phyloP scores from a whole-genome alignment of 1,139 yeast genomes.

The Taphrina wiesneri region DNA sequence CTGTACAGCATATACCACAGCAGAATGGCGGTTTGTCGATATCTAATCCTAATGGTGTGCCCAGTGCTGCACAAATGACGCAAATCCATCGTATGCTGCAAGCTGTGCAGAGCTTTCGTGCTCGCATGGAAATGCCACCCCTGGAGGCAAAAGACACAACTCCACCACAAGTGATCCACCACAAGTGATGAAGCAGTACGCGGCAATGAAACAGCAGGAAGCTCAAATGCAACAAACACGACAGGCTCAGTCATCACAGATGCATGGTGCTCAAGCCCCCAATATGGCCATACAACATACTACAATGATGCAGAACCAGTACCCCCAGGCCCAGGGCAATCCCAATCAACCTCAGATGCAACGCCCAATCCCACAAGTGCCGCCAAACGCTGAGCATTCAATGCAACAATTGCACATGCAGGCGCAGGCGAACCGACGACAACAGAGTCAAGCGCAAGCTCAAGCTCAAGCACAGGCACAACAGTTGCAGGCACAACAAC shows the following conservation, averaged over 20 bases:
- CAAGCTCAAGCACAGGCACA: conserved; percentile 11
- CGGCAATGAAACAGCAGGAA: conserved; percentile 17
- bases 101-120: conserved; percentile 20
- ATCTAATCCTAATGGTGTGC: conserved; percentile 18
- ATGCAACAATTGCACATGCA: conserved; percentile 1
- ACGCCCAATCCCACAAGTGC: background rate
- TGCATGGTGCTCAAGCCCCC: background rate
- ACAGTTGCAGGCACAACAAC: conserved; percentile 18
- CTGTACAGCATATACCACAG: background rate
- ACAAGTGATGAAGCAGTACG: conserved; percentile 27
- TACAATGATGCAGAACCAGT: background rate
- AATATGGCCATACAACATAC: background rate
- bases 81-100: conserved; percentile 13
- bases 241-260: conserved; percentile 11
- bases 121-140: conserved; percentile 13
- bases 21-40: conserved; percentile 11
- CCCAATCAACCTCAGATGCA: conserved; percentile 5
- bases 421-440: background rate
- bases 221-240: conserved; percentile 15
- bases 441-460: background rate
- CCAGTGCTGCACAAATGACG: conserved; percentile 16
- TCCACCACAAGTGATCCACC: conserved; percentile 25
- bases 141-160: conserved; percentile 24
- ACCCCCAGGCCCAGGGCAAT: background rate
- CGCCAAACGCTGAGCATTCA: background rate